These are phyloP conservation scores for Trichoderma breve DNA, from an alignment of 2,329 filamentous ascomycete genomes.

Conservation along the genomic window DNA sequence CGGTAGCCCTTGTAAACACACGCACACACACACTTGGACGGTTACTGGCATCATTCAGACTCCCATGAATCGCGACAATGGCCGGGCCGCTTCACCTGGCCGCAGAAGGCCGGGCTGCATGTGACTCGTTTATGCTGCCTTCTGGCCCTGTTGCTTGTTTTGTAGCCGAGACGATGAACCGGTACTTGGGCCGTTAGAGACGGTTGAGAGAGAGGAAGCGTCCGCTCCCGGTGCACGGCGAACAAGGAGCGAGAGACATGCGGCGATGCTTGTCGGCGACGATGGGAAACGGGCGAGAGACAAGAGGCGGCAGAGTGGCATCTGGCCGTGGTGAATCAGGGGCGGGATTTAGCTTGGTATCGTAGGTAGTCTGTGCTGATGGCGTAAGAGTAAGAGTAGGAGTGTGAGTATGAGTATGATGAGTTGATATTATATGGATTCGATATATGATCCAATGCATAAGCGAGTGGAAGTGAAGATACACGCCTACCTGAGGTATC, in stretches of 20 bases:
- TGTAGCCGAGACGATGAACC: neutral
- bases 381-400: neutral
- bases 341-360: neutral
- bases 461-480: neutral
- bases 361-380: neutral
- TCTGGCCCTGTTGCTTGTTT: neutral
- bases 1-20: neutral
- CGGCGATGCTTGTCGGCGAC: neutral
- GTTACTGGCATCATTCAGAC: neutral
- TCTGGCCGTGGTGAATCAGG: neutral
- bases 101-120: constrained; percentile 7
- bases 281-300: neutral
- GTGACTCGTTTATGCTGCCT: neutral
- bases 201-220: neutral
- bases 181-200: neutral
- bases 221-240: neutral
- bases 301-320: neutral
- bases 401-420: neutral
- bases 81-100: constrained; percentile 6
- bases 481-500: neutral
- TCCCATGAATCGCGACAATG: neutral
- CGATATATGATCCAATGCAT: neutral
- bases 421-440: neutral
- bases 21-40: neutral
- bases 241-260: neutral